Conservation (phyloP, 305 asterid genomes). For the Rubia tinctorum region DNA sequence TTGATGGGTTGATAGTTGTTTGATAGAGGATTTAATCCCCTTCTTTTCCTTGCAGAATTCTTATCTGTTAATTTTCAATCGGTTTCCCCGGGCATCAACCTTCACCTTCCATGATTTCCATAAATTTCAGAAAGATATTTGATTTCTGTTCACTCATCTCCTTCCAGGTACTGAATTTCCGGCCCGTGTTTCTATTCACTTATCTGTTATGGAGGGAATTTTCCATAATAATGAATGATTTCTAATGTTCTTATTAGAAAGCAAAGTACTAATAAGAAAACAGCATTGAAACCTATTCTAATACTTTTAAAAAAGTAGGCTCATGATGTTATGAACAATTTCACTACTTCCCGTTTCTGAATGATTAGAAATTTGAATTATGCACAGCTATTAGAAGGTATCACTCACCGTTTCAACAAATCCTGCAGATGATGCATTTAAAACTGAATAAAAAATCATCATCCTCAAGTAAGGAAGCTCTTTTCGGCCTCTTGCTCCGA, state of each 20-base stretch:
- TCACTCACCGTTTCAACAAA: slow-evolving; percentile 90
- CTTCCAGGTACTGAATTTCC: too few species aligned
- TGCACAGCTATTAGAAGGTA: slow-evolving; percentile 15
- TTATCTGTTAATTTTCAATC: too few species aligned
- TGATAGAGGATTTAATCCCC: accelerated
- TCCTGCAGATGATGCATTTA: slow-evolving; percentile 86
- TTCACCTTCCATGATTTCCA: too few species aligned
- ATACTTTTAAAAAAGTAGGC: not conserved
- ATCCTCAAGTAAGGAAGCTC: slow-evolving; percentile 56
- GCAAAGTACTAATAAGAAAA: not conserved
- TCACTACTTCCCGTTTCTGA: not conserved
- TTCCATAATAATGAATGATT: too few species aligned
- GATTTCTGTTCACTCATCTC: too few species aligned
- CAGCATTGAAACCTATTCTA: not conserved
- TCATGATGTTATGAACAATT: not conserved
- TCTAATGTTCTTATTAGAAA: too few species aligned
- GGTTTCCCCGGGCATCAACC: too few species aligned
- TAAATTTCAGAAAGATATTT: too few species aligned
- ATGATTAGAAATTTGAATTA: not conserved
- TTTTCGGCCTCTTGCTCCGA: slow-evolving; percentile 49
- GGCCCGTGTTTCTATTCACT: too few species aligned
- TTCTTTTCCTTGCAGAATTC: too few species aligned
- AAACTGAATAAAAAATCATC: slow-evolving; percentile 82
- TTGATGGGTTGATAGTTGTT: too few species aligned
- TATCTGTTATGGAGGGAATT: too few species aligned